Evolutionary conservation across 257 asterid species (phyloP).

Genomic region (Ligustrum vulgare): DNA sequence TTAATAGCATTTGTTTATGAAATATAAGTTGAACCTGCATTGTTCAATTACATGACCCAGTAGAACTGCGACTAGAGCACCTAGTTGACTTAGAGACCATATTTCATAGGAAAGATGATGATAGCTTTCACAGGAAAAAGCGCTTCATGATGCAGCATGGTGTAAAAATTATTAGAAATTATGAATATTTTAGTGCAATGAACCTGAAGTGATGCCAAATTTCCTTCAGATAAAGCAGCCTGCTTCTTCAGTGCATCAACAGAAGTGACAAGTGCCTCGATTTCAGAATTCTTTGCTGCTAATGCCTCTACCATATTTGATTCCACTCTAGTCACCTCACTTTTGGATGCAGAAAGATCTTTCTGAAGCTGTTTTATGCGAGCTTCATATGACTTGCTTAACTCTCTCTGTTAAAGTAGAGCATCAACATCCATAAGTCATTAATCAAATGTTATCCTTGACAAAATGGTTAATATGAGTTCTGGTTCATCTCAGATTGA

Average conservation of each 20-base stretch:
- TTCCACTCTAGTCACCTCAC: slow-evolving; percentile 79
- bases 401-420: slow-evolving; percentile 71
- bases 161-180: background rate
- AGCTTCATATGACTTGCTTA: slow-evolving; percentile 81
- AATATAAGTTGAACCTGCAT: slow-evolving; percentile 10
- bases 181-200: background rate
- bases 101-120: background rate
- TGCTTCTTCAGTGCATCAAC: slow-evolving; percentile 85
- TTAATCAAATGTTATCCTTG: slow-evolving; percentile 16
- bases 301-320: slow-evolving; percentile 84
- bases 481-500: slow-evolving; percentile 22
- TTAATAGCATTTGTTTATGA: slow-evolving; percentile 17
- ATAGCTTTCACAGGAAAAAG: slow-evolving; percentile 14
- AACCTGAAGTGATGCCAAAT: slow-evolving; percentile 89
- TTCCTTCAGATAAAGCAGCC: slow-evolving; percentile 89
- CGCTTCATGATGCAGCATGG: slow-evolving; percentile 17
- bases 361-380: slow-evolving; percentile 82
- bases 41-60: slow-evolving; percentile 7
- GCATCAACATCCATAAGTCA: slow-evolving; percentile 26
- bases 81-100: slow-evolving; percentile 17
- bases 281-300: slow-evolving; percentile 95
- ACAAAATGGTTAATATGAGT: slow-evolving; percentile 7
- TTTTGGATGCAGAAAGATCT: slow-evolving; percentile 72
- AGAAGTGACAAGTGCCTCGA: slow-evolving; percentile 78
- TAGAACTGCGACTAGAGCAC: slow-evolving; percentile 11